Conservation (phyloP, 139 green algal species). For the Chlorella vulgaris region DNA sequence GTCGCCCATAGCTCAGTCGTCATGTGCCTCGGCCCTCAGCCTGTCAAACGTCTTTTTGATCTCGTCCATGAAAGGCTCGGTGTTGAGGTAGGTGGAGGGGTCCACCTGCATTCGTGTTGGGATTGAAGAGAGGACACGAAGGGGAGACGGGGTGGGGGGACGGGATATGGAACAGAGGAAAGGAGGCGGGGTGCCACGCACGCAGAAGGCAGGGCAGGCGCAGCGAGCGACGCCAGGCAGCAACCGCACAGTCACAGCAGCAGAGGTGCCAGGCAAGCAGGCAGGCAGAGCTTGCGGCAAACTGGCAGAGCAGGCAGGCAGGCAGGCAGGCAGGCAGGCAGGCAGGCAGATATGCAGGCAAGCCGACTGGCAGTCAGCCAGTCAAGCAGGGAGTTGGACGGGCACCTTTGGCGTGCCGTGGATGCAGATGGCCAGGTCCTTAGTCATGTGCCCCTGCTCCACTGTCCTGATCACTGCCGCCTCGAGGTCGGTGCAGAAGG, state of each 20-base stretch:
- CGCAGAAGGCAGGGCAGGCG: too few relatives aligned
- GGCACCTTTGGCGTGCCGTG: constrained; percentile 72
- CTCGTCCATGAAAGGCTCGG: constrained; percentile 93
- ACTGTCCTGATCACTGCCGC: constrained; percentile 88
- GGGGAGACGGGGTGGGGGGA: too few relatives aligned
- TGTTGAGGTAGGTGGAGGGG: constrained; percentile 90
- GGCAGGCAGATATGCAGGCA: too few relatives aligned
- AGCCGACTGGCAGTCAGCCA: background rate
- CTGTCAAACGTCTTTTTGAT: constrained; percentile 62
- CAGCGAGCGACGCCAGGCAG: too few relatives aligned
- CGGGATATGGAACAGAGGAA: too few relatives aligned
- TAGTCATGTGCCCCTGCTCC: constrained; percentile 88
- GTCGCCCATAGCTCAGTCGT: background rate
- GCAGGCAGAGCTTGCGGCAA: background rate
- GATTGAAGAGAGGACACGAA: too few relatives aligned
- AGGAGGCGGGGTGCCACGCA: too few relatives aligned
- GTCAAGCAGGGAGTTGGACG: too few relatives aligned
- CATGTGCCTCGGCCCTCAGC: background rate
- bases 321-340: too few relatives aligned
- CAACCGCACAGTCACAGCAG: too few relatives aligned
- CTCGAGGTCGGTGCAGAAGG: constrained; percentile 87
- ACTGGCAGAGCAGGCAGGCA: too few relatives aligned
- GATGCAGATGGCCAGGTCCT: constrained; percentile 95
- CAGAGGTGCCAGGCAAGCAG: too few relatives aligned
- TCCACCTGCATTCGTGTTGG: constrained; percentile 67